Base-by-base conservation (phyloP, 2,329 filamentous ascomycete species). In the Dryadomyces quercus-mongolicae region DNA sequence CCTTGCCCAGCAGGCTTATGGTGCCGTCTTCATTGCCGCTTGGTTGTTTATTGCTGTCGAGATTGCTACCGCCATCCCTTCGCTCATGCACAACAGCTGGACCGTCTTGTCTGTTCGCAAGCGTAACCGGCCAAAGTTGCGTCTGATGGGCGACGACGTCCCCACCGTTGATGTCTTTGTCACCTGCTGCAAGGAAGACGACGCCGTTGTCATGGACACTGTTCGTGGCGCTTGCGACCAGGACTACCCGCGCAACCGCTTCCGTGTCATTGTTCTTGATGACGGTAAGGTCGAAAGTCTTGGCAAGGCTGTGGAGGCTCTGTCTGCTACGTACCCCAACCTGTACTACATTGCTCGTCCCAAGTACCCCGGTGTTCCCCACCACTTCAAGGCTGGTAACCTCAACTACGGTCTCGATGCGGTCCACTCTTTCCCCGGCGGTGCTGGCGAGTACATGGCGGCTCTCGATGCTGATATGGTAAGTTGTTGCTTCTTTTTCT, bases 351-450 rank as follows among this genome's bases (percentile, higher is more conserved):
- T 75, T 61, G 71, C 76, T 2, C 73, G 77, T 13, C 66, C 70
- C 31, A 76, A 76, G 65, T 67, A 68, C 45, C 71, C 71, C 6
- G 73, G 73, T 3, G 66, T 72, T 18, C 73, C 74, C 2, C 71
- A 78, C 59, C 75, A 80, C 61, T 83, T 80, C 70, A 84, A 84
- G 68, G 79, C 81, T 1, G 80, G 81, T 45, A 84, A 84, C 62
- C 68, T 84, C 51, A 84, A 82, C 65, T 77, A 79, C 54, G 81
- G 77, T 43, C 65, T 80, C n/a, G 74, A 80, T 15, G 70, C 73
- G 55, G 69, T 73, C 2, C 68, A 71, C 21, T 61, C 66, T 22
- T 66, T 82, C 43, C 75, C 76, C 1, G 77, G 76, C 18, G 78
- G 78, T 22, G 70, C 76, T 21, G 72, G 71, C 36, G 70, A 77